phyloP scores from a whole-genome alignment of 257 asterid species.

The Capsicum chinense region DNA sequence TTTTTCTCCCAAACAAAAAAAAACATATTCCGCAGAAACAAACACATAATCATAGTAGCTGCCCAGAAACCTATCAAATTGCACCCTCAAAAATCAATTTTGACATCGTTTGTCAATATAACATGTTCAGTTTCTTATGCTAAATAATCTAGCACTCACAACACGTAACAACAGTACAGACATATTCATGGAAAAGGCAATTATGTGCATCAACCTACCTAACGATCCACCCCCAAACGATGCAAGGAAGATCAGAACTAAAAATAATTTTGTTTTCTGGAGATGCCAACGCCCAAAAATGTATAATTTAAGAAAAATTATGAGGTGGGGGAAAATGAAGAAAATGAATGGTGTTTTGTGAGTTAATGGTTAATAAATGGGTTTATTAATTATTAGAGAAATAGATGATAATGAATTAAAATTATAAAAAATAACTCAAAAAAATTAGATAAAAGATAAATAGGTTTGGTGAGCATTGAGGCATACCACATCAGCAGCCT shows the following conservation, averaged over 20 bases:
- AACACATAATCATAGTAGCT: background rate
- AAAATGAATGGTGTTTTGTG: too few relatives aligned
- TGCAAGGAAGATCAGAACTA: conserved; percentile 20
- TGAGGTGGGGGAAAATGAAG: too few relatives aligned
- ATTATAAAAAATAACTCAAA: too few relatives aligned
- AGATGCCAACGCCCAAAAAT: background rate
- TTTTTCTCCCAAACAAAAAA: background rate
- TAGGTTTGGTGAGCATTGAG: too few relatives aligned
- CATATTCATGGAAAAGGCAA: background rate
- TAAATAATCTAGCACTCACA: background rate
- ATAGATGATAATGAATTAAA: too few relatives aligned
- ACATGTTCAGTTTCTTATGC: background rate
- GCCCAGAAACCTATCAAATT: background rate
- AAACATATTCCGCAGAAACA: background rate
- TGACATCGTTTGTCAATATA: background rate
- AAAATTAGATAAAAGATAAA: too few relatives aligned
- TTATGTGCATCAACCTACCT: background rate
- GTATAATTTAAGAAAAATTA: too few relatives aligned
- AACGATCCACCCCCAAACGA: background rate
- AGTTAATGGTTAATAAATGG: too few relatives aligned
- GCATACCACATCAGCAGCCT: too few relatives aligned
- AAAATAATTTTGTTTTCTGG: background rate
- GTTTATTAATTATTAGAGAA: too few relatives aligned
- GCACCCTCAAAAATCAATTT: conserved; percentile 14
- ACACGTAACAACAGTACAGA: background rate